These are phyloP conservation scores for Thraustotheca clavata DNA, from an alignment of 352 stramenopile species.

Conservation along the genomic window DNA sequence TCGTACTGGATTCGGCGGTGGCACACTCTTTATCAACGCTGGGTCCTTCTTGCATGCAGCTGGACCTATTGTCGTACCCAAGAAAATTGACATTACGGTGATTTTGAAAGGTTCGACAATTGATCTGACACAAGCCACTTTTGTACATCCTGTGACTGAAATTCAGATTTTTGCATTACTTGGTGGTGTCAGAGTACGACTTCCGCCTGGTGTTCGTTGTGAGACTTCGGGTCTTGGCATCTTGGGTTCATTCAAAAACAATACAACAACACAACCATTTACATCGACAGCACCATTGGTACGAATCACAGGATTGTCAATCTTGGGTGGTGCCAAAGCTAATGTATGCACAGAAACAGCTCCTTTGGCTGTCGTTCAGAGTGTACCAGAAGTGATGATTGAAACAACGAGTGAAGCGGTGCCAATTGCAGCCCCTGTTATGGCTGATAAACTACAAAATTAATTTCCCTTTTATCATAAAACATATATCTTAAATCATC, in stretches of 20 bases:
- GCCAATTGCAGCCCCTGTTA: too few species aligned
- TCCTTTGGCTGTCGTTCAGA: not conserved
- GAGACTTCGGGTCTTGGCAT: not conserved
- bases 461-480: too few species aligned
- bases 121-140: not conserved
- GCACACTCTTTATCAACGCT: not conserved
- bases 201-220: not conserved
- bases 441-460: too few species aligned
- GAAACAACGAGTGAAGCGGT: too few species aligned
- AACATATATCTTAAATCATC: too few species aligned
- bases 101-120: not conserved
- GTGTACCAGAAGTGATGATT: too few species aligned
- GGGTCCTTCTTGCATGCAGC: not conserved
- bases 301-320: not conserved
- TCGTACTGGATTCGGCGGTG: not conserved
- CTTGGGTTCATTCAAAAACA: not conserved
- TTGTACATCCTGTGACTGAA: not conserved
- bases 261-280: not conserved
- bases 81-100: not conserved
- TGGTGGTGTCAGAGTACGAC: not conserved
- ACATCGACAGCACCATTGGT: not conserved
- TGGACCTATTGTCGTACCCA: not conserved
- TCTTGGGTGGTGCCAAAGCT: not conserved
- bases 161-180: not conserved
- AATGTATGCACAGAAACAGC: not conserved